These are phyloP conservation scores for Coniochaeta prunicola DNA, from an alignment of 2,329 filamentous ascomycete species.

Conservation along the genomic window DNA sequence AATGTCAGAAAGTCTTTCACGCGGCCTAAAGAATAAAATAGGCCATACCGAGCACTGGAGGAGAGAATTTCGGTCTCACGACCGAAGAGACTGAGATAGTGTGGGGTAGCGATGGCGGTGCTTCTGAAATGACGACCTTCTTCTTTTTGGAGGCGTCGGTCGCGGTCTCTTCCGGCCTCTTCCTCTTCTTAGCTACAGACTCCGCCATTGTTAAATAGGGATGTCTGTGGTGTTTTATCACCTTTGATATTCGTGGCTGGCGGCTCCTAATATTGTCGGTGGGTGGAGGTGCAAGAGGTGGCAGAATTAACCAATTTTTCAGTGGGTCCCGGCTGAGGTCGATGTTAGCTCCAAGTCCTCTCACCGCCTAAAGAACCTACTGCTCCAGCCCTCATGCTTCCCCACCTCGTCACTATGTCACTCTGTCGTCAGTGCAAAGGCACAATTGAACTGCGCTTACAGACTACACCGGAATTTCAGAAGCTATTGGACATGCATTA, in stretches of 20 bases:
- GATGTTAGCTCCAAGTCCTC: not conserved
- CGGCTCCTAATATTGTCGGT: not conserved
- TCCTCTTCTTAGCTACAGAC: constrained; percentile 42
- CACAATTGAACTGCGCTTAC: not conserved
- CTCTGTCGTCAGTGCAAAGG: too few relatives aligned
- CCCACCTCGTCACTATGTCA: not conserved
- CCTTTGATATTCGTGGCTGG: not conserved
- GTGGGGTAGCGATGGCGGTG: constrained; percentile 21
- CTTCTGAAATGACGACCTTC: constrained; percentile 39
- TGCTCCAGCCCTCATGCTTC: not conserved
- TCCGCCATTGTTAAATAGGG: constrained; percentile 25
- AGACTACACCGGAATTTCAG: not conserved
- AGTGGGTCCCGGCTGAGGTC: not conserved
- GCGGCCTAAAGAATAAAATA: not conserved
- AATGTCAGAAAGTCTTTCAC: not conserved
- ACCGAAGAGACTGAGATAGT: constrained; percentile 39
- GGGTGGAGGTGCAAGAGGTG: not conserved
- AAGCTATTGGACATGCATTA: not conserved
- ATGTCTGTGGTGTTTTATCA: not conserved
- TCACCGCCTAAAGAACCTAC: not conserved
- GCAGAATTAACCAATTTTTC: not conserved
- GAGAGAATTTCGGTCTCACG: constrained; percentile 35
- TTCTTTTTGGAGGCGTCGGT: constrained; percentile 32
- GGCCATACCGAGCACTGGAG: constrained; percentile 30
- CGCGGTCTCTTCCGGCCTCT: constrained; percentile 35